A percentile compares a stretch with the other conserved stretches of the same genome.
These are phyloP conservation scores for Neohortaea acidophila DNA, from an alignment of 495 filamentous ascomycete species.

Conservation along the genomic window DNA sequence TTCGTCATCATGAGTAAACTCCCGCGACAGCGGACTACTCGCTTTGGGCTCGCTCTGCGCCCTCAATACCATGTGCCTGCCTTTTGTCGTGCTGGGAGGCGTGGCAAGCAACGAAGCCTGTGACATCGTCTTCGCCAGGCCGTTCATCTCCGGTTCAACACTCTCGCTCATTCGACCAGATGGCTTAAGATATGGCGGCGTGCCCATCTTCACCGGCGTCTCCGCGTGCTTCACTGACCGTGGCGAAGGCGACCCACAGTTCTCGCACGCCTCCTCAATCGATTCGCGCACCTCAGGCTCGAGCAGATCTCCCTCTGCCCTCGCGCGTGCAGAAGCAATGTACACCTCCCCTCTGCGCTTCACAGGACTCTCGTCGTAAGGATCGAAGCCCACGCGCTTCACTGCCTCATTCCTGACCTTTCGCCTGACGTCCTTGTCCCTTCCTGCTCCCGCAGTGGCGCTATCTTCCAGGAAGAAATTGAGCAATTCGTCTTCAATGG, in stretches of 20 bases:
- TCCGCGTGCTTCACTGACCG: no score
- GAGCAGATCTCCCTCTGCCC: conserved; percentile 1
- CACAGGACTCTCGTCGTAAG: conserved; percentile 57
- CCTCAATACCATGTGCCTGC: conserved; percentile 8
- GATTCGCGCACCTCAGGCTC: neutral
- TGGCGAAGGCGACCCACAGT: neutral
- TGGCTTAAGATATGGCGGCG: neutral
- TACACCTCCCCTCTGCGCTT: conserved; percentile 44
- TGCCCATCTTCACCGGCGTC: neutral
- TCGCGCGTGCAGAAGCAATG: conserved; percentile 5
- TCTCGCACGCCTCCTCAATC: neutral
- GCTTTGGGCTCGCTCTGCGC: conserved; percentile 11
- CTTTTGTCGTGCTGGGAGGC: conserved; percentile 8
- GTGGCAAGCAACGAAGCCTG: conserved; percentile 7
- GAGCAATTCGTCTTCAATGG: conserved; percentile 86
- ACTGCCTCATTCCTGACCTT: conserved; percentile 57
- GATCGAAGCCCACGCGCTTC: conserved; percentile 76
- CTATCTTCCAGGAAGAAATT: conserved; percentile 88
- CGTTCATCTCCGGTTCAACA: neutral
- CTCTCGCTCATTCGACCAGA: neutral
- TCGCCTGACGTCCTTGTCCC: conserved; percentile 54
- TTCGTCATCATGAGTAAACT: no score
- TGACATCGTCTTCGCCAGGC: neutral
- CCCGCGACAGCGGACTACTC: conserved; percentile 13
- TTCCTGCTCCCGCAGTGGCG: conserved; percentile 53